Base-by-base conservation (phyloP, 495 filamentous ascomycete genomes). In the Delitschia confertaspora region DNA sequence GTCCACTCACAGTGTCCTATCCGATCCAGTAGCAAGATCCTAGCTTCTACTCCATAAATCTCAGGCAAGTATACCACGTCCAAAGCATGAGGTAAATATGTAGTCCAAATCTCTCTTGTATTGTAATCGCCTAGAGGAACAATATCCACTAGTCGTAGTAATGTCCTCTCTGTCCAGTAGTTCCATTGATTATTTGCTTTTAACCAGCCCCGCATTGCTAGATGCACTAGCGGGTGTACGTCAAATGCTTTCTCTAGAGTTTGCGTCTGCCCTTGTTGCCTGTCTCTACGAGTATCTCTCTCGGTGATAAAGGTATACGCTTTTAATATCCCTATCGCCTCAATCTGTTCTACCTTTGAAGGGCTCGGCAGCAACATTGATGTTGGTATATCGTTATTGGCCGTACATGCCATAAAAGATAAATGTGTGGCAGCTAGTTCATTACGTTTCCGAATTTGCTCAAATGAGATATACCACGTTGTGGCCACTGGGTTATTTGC, bases 391-490 rank as follows among this genome's bases (percentile, higher is more conserved):
- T 50, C 58, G 53, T 66, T 61, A 1, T 58, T 60, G 35, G 66
- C 58, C 2, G 74, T 34, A n/a, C 63, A 64, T 5, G 67, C 49
- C 53, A 76, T 67, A 38, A 69, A 62, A 0, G 45, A 53, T 0
- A 76, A 43, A 33, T 61, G 60, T 0, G 67, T 42, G 0, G 61
- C 50, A 0, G 71, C 68, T 0, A 57, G 4, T 0, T 21, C 23
- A 23, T 65, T 32, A 1, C 40, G 30, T 6, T 55, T 24, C 20
- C 43, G 59, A 7, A 76, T 69, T 44, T 75, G 67, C 0, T 58
- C 40, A 35, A 77, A 73, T 0, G 73, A 74, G 0, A 73, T 66
- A 1, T 68, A 56, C 74, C 71, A 79, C 0, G 74, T 79, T 0
- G 60, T 63, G 1, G 69, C 70, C 1, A 78, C 61, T 4, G 74